Base-by-base conservation (phyloP, 805 yeast genomes). In the Blastobotrys attinorum region DNA sequence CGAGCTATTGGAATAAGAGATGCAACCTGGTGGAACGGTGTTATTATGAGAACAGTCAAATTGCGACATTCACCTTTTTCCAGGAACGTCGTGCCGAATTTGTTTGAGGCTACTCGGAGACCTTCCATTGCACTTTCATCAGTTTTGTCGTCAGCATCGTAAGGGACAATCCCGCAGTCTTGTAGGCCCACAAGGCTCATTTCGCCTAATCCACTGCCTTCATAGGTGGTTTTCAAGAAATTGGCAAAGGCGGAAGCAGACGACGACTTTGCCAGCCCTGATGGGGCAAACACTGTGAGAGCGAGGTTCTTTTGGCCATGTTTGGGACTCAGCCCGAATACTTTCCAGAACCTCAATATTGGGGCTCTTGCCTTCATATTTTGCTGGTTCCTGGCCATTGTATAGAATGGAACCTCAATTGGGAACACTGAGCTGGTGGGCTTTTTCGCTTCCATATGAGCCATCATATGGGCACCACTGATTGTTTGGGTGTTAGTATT, bases 311-410 rank as follows among this genome's bases (percentile, higher is more conserved):
- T 62, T 8, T 56, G 47, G 0, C 60, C 63, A 22, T 48, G 36
- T 11, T 48, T 44, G 0, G 71, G 71, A 10, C 55, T 42, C 23
- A 67, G 50, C 1, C 67, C 66, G 50, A 67, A 58, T 3, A 56
- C 47, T 35, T 62, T 57, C 71, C 71, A 67, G 46, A 67, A 67
- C 21, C 66, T 43, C 15, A 67, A 43, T 8, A 65, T 62, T 0
- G 70, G 57, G 0, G 67, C 60, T 15, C 64, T 51, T 0, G 66
- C 66, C 40, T 61, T 62, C 22, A 64, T 46, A 3, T 33, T 40
- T 20, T 57, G 54, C 13, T 56, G 55, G 27, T 45, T 32, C 34
- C 55, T 18, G 22, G 39, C 33, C 23, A 50, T 40, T 2, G 48
- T 31, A 34, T 36, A 50, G 5, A 48, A 37, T 3, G 54, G 54